Evolutionary conservation across 2,329 filamentous ascomycete species (phyloP), one percentile per base, ranked within the genome.

Genomic region (Juglanconis juglandina): DNA sequence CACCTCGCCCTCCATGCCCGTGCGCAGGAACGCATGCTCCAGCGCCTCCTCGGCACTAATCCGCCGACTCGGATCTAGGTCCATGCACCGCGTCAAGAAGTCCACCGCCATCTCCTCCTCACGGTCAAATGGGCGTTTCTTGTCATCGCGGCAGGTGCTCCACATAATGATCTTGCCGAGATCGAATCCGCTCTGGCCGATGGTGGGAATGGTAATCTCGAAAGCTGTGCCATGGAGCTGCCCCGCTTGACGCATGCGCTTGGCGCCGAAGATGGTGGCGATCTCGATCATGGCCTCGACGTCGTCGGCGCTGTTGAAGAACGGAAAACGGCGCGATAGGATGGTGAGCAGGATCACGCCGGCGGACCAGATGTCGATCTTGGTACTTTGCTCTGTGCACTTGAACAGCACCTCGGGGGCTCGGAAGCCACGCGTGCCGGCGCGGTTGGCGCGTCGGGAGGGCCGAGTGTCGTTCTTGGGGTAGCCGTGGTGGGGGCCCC

Each of bases 241-340:
- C 0, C 91, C 92, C 3, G 89, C 90, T 39, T 85, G 80, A 70
- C 89, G 90, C 94, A 99, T 98, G 61, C 88, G 87, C 70, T 85
- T 87, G 47, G 83, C 82, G 53, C 95, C 95, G 72, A 98, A 97
- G 63, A 99, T 96, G 61, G 92, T 96, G 41, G 93, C 91, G 66
- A 99, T 96, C 75, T 99, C 95, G 66, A 99, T 94, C 83, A 97
- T 89, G 55, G 95, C 95, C 71, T 99, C 95, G 52, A 99, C 90
- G 69, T 99, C 95, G 72, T 99, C 95, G n/a, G 92, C 89, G 50
- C 91, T 96, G 76, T 99, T 97, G 81, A 99, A 99, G 76, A 99
- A 99, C 1, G 95, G 95, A 69, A 99, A 99, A 4, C 95, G 87
- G 59, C 90, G 89, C 46, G 91, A 94, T 13, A 99, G 80, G 64